Base-by-base conservation (phyloP, 257 asterid genomes). In the Przewalskia tangutica region DNA sequence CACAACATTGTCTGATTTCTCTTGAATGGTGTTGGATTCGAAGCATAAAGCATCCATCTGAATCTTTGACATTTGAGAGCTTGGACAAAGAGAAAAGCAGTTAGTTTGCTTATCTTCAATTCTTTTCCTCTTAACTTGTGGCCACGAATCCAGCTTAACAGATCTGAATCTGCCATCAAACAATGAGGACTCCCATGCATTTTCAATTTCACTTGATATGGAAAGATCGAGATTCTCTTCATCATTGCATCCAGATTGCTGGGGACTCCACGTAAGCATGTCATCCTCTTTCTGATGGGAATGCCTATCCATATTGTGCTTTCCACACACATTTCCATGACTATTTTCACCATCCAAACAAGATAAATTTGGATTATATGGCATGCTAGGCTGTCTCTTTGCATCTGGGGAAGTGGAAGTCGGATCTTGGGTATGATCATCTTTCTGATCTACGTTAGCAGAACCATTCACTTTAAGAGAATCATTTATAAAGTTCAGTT, bases 61-160 rank as follows among this genome's bases (percentile, higher is more conserved):
- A 78, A 84, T 87, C 60, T 73, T 86, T 79, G 65, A 63, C 82
- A 82, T 82, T 86, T 87, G 77, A 82, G 85, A 67, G 82, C 87
- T 83, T 34, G 89, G 88, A 62, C 89, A 85, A 76, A 87, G 84
- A 78, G 93, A 83, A 82, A 84, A 85, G 78, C 88, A 86, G 77
- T 84, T 50, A 6, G 20, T 10, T 16, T 40, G 73, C 48, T 59
- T 40, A 82, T 56, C 76, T 44, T 82, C 84, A 82, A 58, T 7
- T 62, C 63, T 82, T 60, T 56, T 82, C 84, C 84, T 82, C 81
- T 82, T 75, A 40, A 82, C 23, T 58, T 82, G 60, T 2, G 84
- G 81, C 84, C 81, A 82, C 11, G 84, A 68, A 71, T 40, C 56
- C 79, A 70, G 46, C 34, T 65, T 53, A 36, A 56, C 67, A 59